These are phyloP conservation scores for Pseudogymnoascus sp. DNA, from an alignment of 2,329 filamentous ascomycete genomes.

Conservation along the genomic window DNA sequence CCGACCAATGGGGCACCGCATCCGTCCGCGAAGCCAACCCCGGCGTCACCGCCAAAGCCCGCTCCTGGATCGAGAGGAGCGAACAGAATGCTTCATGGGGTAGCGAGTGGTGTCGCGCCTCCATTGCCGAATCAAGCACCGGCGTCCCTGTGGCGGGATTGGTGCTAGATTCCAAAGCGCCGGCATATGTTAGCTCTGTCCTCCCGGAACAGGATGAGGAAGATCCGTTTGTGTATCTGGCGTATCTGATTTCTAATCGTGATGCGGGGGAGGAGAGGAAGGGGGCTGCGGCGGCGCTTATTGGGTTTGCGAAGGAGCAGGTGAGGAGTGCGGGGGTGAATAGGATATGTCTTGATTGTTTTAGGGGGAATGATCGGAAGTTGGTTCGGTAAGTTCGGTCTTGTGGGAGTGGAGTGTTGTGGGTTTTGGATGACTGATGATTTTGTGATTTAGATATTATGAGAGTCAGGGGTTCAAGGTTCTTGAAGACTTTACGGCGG, in stretches of 20 bases:
- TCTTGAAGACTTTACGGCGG: too few relatives aligned
- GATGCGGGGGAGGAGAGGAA: neutral
- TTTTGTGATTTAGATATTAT: neutral
- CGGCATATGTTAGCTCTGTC: too few relatives aligned
- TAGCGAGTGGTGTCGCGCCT: too few relatives aligned
- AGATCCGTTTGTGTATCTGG: neutral
- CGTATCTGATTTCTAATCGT: neutral
- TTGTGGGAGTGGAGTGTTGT: neutral
- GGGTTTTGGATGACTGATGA: neutral
- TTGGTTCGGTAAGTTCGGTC: neutral
- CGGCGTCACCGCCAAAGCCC: too few relatives aligned
- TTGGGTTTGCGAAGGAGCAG: neutral
- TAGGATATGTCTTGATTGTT: neutral
- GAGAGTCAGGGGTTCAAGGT: neutral
- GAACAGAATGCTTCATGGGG: too few relatives aligned
- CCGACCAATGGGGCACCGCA: too few relatives aligned
- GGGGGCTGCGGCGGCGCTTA: neutral
- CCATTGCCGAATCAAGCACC: too few relatives aligned
- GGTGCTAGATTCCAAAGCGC: too few relatives aligned
- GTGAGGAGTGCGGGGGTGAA: neutral
- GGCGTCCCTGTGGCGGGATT: too few relatives aligned
- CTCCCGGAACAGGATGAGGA: neutral
- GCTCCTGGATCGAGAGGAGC: too few relatives aligned
- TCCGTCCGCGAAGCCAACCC: too few relatives aligned
- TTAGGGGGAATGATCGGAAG: neutral